Evolutionary conservation across 371 early-diverging fungal genomes (phyloP), one percentile per base, ranked within the genome.

Genomic region (Actinomortierella wolfii): DNA sequence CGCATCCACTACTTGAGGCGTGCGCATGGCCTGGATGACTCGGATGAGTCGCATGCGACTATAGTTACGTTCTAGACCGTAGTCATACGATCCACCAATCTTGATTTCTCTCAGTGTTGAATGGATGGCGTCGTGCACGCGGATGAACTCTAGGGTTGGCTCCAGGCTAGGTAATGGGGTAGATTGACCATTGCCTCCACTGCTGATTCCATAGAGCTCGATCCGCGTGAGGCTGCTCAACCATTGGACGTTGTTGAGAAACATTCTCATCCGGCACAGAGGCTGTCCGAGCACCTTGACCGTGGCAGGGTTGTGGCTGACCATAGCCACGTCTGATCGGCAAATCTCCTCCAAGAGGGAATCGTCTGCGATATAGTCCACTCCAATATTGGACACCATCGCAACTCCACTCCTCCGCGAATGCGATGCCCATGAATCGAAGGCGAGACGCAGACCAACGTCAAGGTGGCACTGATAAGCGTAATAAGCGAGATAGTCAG

Each of bases 31-130:
- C 21, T 66, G 67, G 13, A 73, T 57, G 23, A 73, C 23, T 14
- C 57, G 48, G n/a, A 62, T 46, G 17, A 73, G 57, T 34, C 34
- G 34, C 34, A 11, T 34, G 11, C 50, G 52, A 2, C 11, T 47
- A 43, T 73, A 67, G 28, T 56, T 20, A 14, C 47, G 63, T 1
- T 53, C 29, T 2, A 48, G 34, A 21, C 57, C 3, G n/a, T 50
- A 39, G 17, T 73, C 74, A 3, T 63, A 59, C 42, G 28, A 34
- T 13, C 70, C 70, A 26, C 62, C 66, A 54, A 73, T 58, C 54
- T 73, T 73, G 59, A 73, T 73, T 54, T 73, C 74, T 15, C 56
- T 49, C 20, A 73, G 53, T n/a, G 59, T 67, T 18, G 56, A 21
- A 41, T 73, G 60, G 39, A 51, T 23, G 2, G 48, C 42, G 44